Evolutionary conservation across 2,329 filamentous ascomycete species (phyloP).

Genomic region (Metarhizium humberi): DNA sequence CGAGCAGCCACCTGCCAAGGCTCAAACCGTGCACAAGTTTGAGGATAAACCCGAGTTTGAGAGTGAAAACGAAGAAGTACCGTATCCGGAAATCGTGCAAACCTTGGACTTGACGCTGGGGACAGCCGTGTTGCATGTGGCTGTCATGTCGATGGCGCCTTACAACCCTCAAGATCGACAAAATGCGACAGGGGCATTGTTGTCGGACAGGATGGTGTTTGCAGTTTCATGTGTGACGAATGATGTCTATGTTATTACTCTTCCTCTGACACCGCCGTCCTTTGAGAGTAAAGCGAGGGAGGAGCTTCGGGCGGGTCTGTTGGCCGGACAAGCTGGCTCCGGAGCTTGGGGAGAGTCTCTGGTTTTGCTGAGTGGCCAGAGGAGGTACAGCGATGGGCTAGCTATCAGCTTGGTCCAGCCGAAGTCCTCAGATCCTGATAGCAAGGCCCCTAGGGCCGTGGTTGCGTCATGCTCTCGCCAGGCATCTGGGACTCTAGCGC

Average conservation of each 20-base stretch:
- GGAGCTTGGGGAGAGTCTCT: constrained; percentile 56
- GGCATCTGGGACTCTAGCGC: constrained; percentile 45
- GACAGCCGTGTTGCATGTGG: constrained; percentile 44
- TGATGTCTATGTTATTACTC: constrained; percentile 46
- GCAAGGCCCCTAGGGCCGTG: constrained; percentile 33
- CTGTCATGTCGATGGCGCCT: constrained; percentile 43
- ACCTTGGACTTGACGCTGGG: constrained; percentile 52
- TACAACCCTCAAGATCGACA: constrained; percentile 38
- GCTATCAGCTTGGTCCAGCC: constrained; percentile 43
- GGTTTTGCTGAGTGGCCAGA: constrained; percentile 42
- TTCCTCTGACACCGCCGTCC: constrained; percentile 54
- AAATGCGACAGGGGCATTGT: constrained; percentile 34
- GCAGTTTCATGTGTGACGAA: constrained; percentile 49
- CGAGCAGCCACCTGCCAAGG: constrained; percentile 33
- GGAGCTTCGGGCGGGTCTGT: constrained; percentile 40
- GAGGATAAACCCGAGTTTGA: constrained; percentile 52
- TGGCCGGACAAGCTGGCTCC: constrained; percentile 46
- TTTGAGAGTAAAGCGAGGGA: constrained; percentile 47
- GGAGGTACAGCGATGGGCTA: constrained; percentile 42
- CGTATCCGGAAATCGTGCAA: constrained; percentile 48
- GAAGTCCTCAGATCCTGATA: constrained; percentile 28
- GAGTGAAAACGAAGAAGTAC: constrained; percentile 36
- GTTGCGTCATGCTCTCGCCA: constrained; percentile 52
- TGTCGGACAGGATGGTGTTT: constrained; percentile 52
- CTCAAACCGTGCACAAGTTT: constrained; percentile 21